These are phyloP conservation scores for Pascua sp. DNA, from an alignment of 1,284 basidiomycete genomes.

Conservation along the genomic window DNA sequence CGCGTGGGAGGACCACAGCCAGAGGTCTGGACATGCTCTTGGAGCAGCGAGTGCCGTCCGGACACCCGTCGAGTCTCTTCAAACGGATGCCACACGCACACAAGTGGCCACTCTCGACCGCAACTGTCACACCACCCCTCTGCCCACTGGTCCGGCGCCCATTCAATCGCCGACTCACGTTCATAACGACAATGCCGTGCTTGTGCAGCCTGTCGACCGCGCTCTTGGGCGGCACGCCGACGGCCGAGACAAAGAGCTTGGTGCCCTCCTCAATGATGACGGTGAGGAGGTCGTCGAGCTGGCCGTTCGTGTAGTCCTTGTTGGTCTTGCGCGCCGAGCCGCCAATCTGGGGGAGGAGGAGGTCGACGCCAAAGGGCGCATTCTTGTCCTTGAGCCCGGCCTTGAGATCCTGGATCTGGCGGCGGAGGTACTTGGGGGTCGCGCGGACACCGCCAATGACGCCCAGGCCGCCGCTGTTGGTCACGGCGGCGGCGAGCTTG, in stretches of 20 bases:
- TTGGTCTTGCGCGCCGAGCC: conserved; percentile 80
- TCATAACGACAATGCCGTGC: conserved; percentile 78
- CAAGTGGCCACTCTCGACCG: too few relatives aligned
- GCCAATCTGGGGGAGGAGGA: conserved; percentile 76
- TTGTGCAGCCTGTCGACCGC: conserved; percentile 74
- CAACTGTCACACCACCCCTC: too few relatives aligned
- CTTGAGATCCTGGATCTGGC: conserved; percentile 71
- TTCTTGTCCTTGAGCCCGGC: conserved; percentile 54
- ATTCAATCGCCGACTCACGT: conserved; percentile 48
- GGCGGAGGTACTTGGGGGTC: conserved; percentile 44
- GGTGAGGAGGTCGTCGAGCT: conserved; percentile 64
- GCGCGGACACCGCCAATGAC: conserved; percentile 76
- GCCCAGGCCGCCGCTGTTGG: conserved; percentile 78
- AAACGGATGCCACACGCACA: too few relatives aligned
- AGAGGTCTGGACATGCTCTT: too few relatives aligned
- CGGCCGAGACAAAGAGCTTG: conserved; percentile 73
- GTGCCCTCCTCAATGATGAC: conserved; percentile 84
- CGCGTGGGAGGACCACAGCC: background rate
- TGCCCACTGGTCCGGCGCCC: too few relatives aligned
- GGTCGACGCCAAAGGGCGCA: conserved; percentile 77
- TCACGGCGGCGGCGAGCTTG: conserved; percentile 69
- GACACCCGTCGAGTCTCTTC: too few relatives aligned
- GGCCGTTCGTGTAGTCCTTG: conserved; percentile 55
- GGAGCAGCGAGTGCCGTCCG: too few relatives aligned
- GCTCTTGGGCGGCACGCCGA: conserved; percentile 71